phyloP scores from a whole-genome alignment of 108 stramenopile species.

The Skeletonema grethae region DNA sequence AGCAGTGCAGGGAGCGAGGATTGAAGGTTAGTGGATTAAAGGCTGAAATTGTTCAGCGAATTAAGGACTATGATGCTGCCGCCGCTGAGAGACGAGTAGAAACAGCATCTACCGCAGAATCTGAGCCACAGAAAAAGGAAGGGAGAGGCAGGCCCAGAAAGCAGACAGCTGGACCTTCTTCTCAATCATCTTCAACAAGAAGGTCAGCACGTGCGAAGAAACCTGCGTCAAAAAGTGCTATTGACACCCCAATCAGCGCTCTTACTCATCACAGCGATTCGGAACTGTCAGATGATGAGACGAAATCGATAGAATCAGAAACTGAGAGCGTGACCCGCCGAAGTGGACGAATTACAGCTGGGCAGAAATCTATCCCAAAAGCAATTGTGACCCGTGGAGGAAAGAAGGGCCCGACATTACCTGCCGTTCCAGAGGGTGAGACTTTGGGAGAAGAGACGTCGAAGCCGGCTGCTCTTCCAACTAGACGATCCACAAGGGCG shows the following conservation, averaged over 20 bases:
- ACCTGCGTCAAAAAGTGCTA: not conserved
- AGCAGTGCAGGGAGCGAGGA: not conserved
- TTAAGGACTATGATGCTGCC: not conserved
- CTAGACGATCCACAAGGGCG: not conserved
- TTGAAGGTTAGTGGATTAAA: not conserved
- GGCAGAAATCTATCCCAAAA: conserved; percentile 7
- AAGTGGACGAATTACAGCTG: not conserved
- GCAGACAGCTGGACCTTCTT: not conserved
- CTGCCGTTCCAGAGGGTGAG: not conserved
- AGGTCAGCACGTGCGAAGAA: not conserved
- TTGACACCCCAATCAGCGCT: not conserved
- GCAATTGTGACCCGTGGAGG: conserved; percentile 2
- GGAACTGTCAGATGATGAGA: not conserved
- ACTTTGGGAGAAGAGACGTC: not conserved
- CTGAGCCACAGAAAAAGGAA: not conserved
- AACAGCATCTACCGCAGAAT: not conserved
- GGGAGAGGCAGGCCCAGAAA: conserved; percentile 2
- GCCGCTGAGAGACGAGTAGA: not conserved
- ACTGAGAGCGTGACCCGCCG: not conserved
- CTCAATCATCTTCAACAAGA: not conserved
- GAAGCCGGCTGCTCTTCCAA: not conserved
- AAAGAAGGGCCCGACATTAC: not conserved
- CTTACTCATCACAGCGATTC: not conserved
- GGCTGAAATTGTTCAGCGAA: conserved; percentile 1
- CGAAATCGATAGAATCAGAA: not conserved